Percentiles rank a stretch among this genome's conserved stretches.
These are phyloP conservation scores for Arachis monticola DNA, from an alignment of 331 rosid species.

Conservation along the genomic window DNA sequence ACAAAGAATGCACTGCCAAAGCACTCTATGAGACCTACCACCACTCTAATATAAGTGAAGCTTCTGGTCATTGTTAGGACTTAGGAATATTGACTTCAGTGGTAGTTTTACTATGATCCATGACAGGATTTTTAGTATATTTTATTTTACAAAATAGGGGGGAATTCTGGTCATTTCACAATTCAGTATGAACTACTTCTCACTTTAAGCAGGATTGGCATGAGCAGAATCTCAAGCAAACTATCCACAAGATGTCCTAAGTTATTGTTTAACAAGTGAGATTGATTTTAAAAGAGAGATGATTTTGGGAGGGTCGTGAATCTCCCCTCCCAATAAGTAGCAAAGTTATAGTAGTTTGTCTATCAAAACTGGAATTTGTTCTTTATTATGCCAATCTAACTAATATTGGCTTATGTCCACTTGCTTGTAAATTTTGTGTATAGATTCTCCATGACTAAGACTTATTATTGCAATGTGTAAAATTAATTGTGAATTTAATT, in stretches of 20 bases:
- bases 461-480: background rate
- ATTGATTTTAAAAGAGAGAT: constrained; percentile 23
- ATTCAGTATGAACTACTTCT: constrained; percentile 12
- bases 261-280: background rate
- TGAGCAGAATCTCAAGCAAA: constrained; percentile 12
- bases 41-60: background rate
- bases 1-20: background rate
- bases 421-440: constrained; percentile 21
- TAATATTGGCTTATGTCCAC: constrained; percentile 4
- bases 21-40: constrained; percentile 7
- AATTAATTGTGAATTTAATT: constrained; percentile 11
- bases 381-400: constrained; percentile 1
- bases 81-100: constrained; percentile 15
- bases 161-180: constrained; percentile 4
- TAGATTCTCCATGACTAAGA: background rate
- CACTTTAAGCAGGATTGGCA: constrained; percentile 17
- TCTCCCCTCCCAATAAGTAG: constrained; percentile 11
- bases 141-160: background rate
- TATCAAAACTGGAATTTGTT: constrained; percentile 29
- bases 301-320: constrained; percentile 12
- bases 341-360: constrained; percentile 22
- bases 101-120: background rate
- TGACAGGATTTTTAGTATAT: background rate
- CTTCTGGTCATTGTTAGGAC: constrained; percentile 1
- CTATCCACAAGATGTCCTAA: constrained; percentile 9